A percentile compares a stretch with the other conserved stretches of the same genome.
Conservation (phyloP, 1,139 yeast species). For the Zhuliangozyma blackwelliae region DNA sequence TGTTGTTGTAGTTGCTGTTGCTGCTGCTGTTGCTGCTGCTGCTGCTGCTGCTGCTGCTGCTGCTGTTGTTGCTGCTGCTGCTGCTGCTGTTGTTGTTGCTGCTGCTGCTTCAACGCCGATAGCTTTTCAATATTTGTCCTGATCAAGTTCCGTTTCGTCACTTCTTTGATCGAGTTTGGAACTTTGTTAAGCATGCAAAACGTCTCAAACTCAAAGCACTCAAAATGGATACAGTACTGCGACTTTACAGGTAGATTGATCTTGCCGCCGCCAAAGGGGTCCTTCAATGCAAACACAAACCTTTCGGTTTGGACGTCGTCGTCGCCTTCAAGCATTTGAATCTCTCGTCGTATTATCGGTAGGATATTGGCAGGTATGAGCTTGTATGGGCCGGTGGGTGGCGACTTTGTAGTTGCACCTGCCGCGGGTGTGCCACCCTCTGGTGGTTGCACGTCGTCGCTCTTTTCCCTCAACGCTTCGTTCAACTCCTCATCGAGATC, state of each 20-base stretch:
- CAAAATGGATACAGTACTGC: constrained; percentile 36
- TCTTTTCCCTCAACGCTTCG: constrained; percentile 1
- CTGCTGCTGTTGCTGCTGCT: no score
- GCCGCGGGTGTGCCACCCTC: background rate
- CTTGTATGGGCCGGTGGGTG: constrained; percentile 14
- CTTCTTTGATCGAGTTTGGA: constrained; percentile 24
- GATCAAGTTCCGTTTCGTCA: constrained; percentile 26
- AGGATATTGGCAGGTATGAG: constrained; percentile 24
- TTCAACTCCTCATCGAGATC: constrained; percentile 16
- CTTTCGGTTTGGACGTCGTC: constrained; percentile 26
- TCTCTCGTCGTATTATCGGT: constrained; percentile 19
- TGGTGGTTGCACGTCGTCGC: background rate
- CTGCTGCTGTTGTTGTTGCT: background rate
- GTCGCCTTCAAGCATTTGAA: constrained; percentile 16
- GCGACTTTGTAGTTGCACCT: background rate
- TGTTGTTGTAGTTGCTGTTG: background rate
- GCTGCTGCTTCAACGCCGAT: constrained; percentile 14
- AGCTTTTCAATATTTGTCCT: constrained; percentile 21
- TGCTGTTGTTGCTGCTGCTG: no score
- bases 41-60: no score
- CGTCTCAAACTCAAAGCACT: constrained; percentile 44
- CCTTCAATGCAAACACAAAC: constrained; percentile 26
- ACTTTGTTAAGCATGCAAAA: constrained; percentile 39
- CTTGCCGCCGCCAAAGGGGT: constrained; percentile 33
- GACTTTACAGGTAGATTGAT: constrained; percentile 41